Base-by-base conservation (phyloP, 176 grass and related monocot species). In the Musa schizocarpa region DNA sequence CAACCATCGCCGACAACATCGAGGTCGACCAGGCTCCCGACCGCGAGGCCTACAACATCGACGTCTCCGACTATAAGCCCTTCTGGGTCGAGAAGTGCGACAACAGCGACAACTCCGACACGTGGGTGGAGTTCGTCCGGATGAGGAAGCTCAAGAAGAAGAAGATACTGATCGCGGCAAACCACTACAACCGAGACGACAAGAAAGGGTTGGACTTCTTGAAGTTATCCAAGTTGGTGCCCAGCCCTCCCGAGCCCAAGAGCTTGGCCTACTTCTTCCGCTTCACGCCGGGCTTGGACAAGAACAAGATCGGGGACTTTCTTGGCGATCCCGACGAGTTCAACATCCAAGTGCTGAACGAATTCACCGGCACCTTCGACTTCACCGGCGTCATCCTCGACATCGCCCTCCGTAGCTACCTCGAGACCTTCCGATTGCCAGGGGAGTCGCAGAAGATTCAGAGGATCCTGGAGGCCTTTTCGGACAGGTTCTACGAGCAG, bases 391-490 rank as follows among this genome's bases (percentile, higher is more conserved):
- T 83, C 14, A 83, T 91, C 69, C 90, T 91, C 50, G 90, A 98
- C 73, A 89, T 82, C 3, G 90, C 86, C 16, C 84, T 98, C 20
- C 88, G 90, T 43, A 82, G 81, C 63, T 98, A 80, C 88, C 94
- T 98, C 1, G 90, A 98, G 88, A 81, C 90, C 13, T 98, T 98
- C 79, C 77, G 90, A 34, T 75, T 98, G 20, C 90, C 94, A 0
- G 90, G 94, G 9, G 94, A 98, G 84, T 92, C 94, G 68, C 94
- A 98, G 85, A 98, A 98, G 90, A 98, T 98, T 77, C 88, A 93
- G 59, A 81, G 94, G 59, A 81, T 98, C 9, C 78, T 98, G 0
- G 94, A 93, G 82, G 90, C 79, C 53, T 98, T 93, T 83, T 89
- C 94, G 0, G 90, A 91, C 77, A 85, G 85, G 0, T 93, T 91